Percentiles rank a stretch among this genome's conserved stretches.
Conservation (phyloP, 2,329 filamentous ascomycete genomes). For the Ceratocystis huliohia region DNA sequence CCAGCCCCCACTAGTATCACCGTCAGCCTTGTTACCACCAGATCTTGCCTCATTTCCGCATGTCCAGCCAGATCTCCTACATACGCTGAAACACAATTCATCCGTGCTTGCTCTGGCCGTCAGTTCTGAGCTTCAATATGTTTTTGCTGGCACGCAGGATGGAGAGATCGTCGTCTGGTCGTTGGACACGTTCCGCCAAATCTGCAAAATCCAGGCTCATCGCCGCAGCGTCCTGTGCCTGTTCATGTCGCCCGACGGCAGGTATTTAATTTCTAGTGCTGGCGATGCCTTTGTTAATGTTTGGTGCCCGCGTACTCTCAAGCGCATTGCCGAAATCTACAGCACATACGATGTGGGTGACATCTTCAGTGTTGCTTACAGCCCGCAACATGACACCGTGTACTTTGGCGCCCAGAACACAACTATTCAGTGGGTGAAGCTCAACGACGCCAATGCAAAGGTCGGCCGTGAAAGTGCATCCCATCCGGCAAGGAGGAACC, state of each 20-base stretch:
- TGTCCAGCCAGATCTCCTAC: slow-evolving; percentile 39
- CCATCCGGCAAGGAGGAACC: slow-evolving; percentile 64
- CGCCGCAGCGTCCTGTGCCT: slow-evolving; percentile 81
- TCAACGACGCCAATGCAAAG: slow-evolving; percentile 50
- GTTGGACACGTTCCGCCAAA: slow-evolving; percentile 71
- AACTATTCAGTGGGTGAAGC: slow-evolving; percentile 80
- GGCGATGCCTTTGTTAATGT: slow-evolving; percentile 91
- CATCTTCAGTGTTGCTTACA: slow-evolving; percentile 90
- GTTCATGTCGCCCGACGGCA: slow-evolving; percentile 60
- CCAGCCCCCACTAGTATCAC: background rate
- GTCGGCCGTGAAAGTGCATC: slow-evolving; percentile 50
- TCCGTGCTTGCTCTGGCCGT: slow-evolving; percentile 74
- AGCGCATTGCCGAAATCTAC: slow-evolving; percentile 76
- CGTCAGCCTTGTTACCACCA: background rate
- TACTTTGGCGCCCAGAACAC: slow-evolving; percentile 93
- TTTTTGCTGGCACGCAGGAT: slow-evolving; percentile 86
- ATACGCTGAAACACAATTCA: slow-evolving; percentile 63
- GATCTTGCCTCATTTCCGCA: slow-evolving; percentile 11
- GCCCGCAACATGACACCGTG: slow-evolving; percentile 61
- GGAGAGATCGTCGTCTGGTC: slow-evolving; percentile 91
- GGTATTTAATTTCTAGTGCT: slow-evolving; percentile 77
- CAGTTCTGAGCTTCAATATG: slow-evolving; percentile 60
- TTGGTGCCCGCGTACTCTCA: slow-evolving; percentile 69
- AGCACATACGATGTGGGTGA: slow-evolving; percentile 90
- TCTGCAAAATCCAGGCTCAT: slow-evolving; percentile 72